phyloP scores from a whole-genome alignment of 2,329 filamentous ascomycete genomes.

The Chaetomiaceae sp. region DNA sequence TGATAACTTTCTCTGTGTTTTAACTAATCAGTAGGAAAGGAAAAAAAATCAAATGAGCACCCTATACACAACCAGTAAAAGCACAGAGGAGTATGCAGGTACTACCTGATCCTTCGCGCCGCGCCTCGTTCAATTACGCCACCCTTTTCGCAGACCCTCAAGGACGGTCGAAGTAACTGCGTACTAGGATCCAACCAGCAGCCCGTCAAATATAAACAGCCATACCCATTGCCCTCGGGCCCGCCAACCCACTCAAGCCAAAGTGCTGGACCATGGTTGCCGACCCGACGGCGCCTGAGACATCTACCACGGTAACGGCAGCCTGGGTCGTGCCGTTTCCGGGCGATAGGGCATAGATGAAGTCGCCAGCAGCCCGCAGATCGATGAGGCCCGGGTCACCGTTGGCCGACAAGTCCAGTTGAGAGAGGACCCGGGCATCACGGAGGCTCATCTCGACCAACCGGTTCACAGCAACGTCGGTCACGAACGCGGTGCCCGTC shows the following conservation, averaged over 20 bases:
- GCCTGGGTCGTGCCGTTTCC: conserved; percentile 43
- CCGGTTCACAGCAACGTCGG: conserved; percentile 49
- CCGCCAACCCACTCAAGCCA: conserved; percentile 26
- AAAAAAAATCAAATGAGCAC: too few species aligned
- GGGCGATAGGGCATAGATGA: conserved; percentile 54
- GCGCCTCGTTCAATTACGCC: too few species aligned
- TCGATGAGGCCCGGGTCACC: conserved; percentile 54
- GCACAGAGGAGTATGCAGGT: too few species aligned
- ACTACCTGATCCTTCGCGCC: too few species aligned
- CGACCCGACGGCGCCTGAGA: conserved; percentile 18
- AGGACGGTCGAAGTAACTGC: too few species aligned
- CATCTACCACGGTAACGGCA: conserved; percentile 38
- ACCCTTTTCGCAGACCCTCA: too few species aligned
- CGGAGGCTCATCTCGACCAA: conserved; percentile 45
- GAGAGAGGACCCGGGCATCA: conserved; percentile 44
- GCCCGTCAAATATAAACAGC: conserved; percentile 21
- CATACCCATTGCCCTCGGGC: conserved; percentile 32
- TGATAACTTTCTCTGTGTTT: too few species aligned
- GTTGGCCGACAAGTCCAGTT: conserved; percentile 41
- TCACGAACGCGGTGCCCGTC: conserved; percentile 53
- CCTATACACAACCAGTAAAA: too few species aligned
- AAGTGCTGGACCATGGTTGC: conserved; percentile 33
- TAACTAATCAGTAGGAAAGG: too few species aligned
- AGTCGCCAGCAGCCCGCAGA: conserved; percentile 46
- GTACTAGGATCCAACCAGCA: too few species aligned